Percentiles rank a stretch among this genome's conserved stretches.
Evolutionary conservation across 2,329 filamentous ascomycete genomes (phyloP).

Genomic region (Alternaria consortialis): DNA sequence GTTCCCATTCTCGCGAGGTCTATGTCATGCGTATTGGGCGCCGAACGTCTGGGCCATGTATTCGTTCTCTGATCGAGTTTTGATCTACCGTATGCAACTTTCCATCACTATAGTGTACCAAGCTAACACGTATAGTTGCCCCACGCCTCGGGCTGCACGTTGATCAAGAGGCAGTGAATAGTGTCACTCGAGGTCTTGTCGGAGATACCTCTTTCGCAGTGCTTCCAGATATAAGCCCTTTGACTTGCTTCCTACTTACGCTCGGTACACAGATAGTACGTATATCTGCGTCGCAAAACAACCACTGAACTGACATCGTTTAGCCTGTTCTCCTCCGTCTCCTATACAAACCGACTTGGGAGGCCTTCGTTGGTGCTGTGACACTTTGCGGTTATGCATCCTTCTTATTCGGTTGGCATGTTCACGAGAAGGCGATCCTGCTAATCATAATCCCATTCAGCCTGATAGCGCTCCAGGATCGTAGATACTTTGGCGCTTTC

Average conservation of each 20-base stretch:
- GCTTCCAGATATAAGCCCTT: conserved; percentile 83
- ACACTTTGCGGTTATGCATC: conserved; percentile 96
- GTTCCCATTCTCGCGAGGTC: conserved; percentile 91
- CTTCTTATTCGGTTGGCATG: conserved; percentile 98
- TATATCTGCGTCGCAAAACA: conserved; percentile 18
- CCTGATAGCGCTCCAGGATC: conserved; percentile 86
- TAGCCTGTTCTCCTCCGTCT: conserved; percentile 74
- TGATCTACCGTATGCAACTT: conserved; percentile 75
- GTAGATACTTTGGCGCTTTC: conserved; percentile 90
- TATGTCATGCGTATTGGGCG: conserved; percentile 99
- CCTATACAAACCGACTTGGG: conserved; percentile 82
- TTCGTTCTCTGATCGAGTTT: conserved; percentile 83
- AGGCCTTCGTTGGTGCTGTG: conserved; percentile 86
- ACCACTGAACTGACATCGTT: conserved; percentile 17
- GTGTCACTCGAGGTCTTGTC: conserved; percentile 90
- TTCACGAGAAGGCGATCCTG: conserved; percentile 96
- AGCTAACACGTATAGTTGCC: conserved; percentile 66
- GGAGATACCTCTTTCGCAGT: conserved; percentile 95
- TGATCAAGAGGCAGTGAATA: conserved; percentile 78
- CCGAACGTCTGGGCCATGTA: conserved; percentile 98
- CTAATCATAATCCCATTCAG: conserved; percentile 96
- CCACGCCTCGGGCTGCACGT: conserved; percentile 80
- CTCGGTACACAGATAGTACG: conserved; percentile 77
- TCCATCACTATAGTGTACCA: neutral
- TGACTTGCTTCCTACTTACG: conserved; percentile 82